Base-by-base conservation (phyloP, 1,284 basidiomycete genomes). In the Papiliotrema fonsecae region DNA sequence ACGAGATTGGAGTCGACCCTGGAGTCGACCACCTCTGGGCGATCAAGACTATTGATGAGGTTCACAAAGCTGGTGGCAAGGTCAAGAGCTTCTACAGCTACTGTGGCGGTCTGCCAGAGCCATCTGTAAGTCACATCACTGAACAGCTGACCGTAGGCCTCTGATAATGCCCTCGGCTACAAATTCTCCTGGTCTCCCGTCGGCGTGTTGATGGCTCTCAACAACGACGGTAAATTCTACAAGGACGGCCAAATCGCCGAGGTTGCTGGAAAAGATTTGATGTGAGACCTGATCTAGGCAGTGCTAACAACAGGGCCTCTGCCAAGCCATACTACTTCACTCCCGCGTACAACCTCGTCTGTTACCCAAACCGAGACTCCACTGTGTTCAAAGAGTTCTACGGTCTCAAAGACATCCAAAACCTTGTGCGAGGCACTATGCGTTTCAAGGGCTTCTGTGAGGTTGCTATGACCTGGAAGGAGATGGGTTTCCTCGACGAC, bases 101-200 rank as follows among this genome's bases (percentile, higher is more conserved):
- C 82, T 98, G 96, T 64, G 92, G 94, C 73, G 96, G 94, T 52
- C 84, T 97, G 35, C 91, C 92, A 49, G 88, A 92, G 2, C 91
- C 93, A 16, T 83, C 54, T 32, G 75, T 34, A 24, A 35, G 41
- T 26, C n/a, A 14, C 7, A 16, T 26, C 3, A 13, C 4, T 14
- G 4, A 11, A 18, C n/a, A 52, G 53, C 42, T 56, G 57, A 48
- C 56, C 24, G 7, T 21, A 56, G 54, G 69, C 86, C 61, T 84
- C 90, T 14, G 84, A 85, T 68, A 98, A 97, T 78, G 93, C 96
- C 7, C 85, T 98, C 53, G 94, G 96, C 26, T 98, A 97, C 84
- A 97, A 97, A 76, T 97, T 98, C 79, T 96, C 91, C 31, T 98
- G 96, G 96, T 96, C 92, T 2, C 90, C 92, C 26, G 87, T 91